phyloP scores from a whole-genome alignment of 225 moss, liverwort and hornwort genomes.

The Polytrichum commune region DNA sequence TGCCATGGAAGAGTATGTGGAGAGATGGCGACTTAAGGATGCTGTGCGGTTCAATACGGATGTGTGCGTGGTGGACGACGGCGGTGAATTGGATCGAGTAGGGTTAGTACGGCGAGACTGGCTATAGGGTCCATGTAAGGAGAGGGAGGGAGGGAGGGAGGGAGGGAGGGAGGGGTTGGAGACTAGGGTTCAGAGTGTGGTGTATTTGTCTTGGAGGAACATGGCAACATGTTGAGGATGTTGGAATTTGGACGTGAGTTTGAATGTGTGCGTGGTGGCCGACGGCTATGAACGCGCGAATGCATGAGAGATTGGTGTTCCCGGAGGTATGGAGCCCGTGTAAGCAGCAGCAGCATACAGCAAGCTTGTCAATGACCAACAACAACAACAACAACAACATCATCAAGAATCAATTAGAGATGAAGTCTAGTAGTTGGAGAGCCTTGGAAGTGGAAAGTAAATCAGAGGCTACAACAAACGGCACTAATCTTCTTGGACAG shows the following conservation, averaged over 20 bases:
- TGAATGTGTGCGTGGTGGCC: too few species aligned
- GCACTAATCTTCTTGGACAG: not conserved
- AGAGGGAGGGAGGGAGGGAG: not conserved
- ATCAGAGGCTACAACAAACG: not conserved
- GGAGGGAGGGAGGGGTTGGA: not conserved
- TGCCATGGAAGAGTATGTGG: too few species aligned
- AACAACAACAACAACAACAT: not conserved
- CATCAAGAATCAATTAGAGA: not conserved
- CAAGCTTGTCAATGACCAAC: not conserved
- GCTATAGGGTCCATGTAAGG: not conserved
- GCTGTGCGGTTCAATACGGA: too few species aligned
- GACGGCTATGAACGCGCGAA: not conserved
- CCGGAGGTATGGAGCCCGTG: slow-evolving; percentile 5
- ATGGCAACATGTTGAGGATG: not conserved
- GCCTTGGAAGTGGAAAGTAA: too few species aligned
- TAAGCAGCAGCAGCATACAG: not conserved
- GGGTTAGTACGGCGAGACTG: too few species aligned
- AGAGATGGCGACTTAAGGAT: too few species aligned
- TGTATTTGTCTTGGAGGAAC: not conserved
- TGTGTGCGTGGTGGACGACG: too few species aligned
- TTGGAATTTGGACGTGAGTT: too few species aligned
- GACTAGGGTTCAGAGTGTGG: not conserved
- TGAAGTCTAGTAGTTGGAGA: not conserved
- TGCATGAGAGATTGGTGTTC: slow-evolving; percentile 18
- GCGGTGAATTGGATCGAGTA: too few species aligned